Conservation (phyloP, 2,329 filamentous ascomycete species). For the Davidsoniella eucalypti region DNA sequence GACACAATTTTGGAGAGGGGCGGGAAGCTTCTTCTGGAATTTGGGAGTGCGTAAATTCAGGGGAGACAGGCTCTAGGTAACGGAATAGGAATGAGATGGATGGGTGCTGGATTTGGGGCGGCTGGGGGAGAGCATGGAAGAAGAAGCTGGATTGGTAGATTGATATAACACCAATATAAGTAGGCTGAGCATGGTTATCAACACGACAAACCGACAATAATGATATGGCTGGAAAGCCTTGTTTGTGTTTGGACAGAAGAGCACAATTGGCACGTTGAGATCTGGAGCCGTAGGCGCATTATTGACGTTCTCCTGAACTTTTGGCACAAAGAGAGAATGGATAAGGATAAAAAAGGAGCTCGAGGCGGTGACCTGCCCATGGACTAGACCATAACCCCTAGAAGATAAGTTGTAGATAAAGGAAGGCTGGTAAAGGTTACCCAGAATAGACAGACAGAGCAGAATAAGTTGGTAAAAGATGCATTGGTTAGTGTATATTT, state of each 20-base stretch:
- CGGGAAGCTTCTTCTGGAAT: background rate
- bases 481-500: too few species aligned
- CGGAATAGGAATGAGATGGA: background rate
- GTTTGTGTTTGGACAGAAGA: too few species aligned
- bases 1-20: background rate
- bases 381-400: background rate
- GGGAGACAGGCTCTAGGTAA: background rate
- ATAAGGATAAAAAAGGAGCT: too few species aligned
- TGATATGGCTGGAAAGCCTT: slow-evolving; percentile 1
- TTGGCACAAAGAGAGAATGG: too few species aligned
- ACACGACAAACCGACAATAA: background rate
- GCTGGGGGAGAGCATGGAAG: background rate
- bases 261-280: too few species aligned
- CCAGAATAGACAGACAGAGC: too few species aligned
- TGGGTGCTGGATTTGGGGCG: too few species aligned
- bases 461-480: too few species aligned
- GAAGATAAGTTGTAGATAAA: background rate
- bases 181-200: background rate
- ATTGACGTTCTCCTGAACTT: too few species aligned
- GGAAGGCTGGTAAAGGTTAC: background rate
- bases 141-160: background rate
- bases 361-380: background rate
- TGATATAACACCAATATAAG: background rate
- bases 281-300: too few species aligned
- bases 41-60: background rate